Base-by-base conservation (phyloP, 176 grass and related monocot species). In the Triticum timopheevii region DNA sequence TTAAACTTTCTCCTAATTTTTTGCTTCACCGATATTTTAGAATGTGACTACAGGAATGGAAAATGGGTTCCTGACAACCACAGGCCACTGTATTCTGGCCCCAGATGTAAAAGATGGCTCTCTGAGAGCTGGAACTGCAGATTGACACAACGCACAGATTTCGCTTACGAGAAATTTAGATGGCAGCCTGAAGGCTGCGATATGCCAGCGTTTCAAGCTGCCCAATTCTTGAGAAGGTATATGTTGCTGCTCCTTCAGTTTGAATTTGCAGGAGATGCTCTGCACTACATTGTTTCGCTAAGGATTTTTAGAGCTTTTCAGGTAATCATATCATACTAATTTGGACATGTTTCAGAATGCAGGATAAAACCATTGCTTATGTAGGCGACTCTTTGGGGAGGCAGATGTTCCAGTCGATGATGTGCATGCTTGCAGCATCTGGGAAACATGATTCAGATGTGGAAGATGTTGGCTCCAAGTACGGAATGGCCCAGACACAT, bases 361-460 rank as follows among this genome's bases (percentile, higher is more conserved):
- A 92, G 87, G 87, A 86, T 80, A 95, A 95, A 85, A 86, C 85
- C 7, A 90, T 95, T 61, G 93, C 90, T 49, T 92, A 87, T 72
- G 90, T 92, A 5, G 93, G 93, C 10, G 90, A 92, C 82, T 95
- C 93, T 35, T 71, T 90, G 66, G 93, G 93, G 65, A 89, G 93
- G 47, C 92, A 94, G 75, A 89, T 89, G 81, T 94, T 94, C 56
- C 92, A 91, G 34, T 91, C 89, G 15, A 82, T 92, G 79, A 86
- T 94, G 90, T 95, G 93, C 59, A 95, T 88, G 90, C 47, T 77
- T 12, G 82, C 87, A 39, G 82, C 93, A 65, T 82, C 39, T 65
- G 90, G 85, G 17, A 72, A 88, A 39, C 44, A 79, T 74, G 83
- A 54, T 44, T 36, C 78, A 30, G 72, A 92, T 38, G 87, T 92